Evolutionary conservation across 305 asterid genomes (phyloP).

Genomic region (Andrographis paniculata): DNA sequence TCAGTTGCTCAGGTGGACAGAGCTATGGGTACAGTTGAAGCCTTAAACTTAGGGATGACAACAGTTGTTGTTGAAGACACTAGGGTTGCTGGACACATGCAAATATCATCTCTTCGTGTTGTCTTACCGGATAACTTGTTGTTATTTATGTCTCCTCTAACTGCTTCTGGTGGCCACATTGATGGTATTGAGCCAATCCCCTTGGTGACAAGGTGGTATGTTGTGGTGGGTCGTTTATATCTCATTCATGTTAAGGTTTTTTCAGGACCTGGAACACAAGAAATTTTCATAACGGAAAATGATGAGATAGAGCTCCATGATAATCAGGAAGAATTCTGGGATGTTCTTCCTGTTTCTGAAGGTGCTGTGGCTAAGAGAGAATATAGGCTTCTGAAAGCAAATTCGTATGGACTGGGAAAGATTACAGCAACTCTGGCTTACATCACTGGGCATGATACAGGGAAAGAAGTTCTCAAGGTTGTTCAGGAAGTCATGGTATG

Average conservation of each 20-base stretch:
- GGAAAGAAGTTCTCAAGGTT: slow-evolving; percentile 67
- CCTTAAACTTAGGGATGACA: slow-evolving; percentile 64
- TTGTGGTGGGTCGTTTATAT: slow-evolving; percentile 65
- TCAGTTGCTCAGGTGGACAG: slow-evolving; percentile 71
- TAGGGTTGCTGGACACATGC: slow-evolving; percentile 80
- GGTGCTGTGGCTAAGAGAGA: slow-evolving; percentile 25
- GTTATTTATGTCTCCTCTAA: slow-evolving; percentile 51
- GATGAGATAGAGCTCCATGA: slow-evolving; percentile 58
- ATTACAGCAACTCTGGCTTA: slow-evolving; percentile 64
- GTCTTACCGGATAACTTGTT: slow-evolving; percentile 68
- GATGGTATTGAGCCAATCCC: slow-evolving; percentile 46
- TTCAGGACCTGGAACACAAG: slow-evolving; percentile 56
- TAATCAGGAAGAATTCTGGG: slow-evolving; percentile 54
- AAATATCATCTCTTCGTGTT: slow-evolving; percentile 70
- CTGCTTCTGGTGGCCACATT: slow-evolving; percentile 39
- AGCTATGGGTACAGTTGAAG: slow-evolving; percentile 49
- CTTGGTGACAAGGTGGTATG: slow-evolving; percentile 71
- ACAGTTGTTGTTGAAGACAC: slow-evolving; percentile 70
- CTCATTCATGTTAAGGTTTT: slow-evolving; percentile 60
- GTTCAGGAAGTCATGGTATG: slow-evolving; percentile 93
- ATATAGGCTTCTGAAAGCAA: slow-evolving; percentile 50
- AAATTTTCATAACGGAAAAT: slow-evolving; percentile 62
- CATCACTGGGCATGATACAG: slow-evolving; percentile 37
- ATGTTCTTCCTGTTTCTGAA: slow-evolving; percentile 52
- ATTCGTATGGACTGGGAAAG: slow-evolving; percentile 67